Conservation (phyloP, 108 stramenopile genomes). For the Nitzschia sp. region DNA sequence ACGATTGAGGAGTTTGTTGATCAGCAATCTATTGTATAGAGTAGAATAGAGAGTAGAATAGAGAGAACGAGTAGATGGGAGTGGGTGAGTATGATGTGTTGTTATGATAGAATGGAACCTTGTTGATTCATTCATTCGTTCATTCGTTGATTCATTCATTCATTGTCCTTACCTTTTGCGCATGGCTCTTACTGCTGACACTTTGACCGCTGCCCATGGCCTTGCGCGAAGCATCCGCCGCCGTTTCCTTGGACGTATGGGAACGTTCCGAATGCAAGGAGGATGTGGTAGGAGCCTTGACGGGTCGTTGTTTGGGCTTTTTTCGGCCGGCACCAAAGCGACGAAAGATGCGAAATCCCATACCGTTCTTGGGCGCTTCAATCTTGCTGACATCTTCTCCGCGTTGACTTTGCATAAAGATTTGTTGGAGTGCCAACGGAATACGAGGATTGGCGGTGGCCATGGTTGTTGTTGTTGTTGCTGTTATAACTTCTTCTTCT, state of each 20-base stretch:
- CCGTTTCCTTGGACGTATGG: neutral
- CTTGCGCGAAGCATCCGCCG: conserved; percentile 19
- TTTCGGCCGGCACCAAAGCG: neutral
- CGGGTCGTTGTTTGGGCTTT: neutral
- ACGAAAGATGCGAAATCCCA: conserved; percentile 8
- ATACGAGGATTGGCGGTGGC: conserved; percentile 22
- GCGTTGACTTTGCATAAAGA: conserved; percentile 36
- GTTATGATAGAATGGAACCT: too few relatives aligned
- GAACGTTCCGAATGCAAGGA: neutral
- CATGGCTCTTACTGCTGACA: too few relatives aligned
- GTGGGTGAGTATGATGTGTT: too few relatives aligned
- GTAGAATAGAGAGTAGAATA: too few relatives aligned
- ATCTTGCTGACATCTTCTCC: conserved; percentile 30
- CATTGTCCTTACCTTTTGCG: too few relatives aligned
- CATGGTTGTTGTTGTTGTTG: too few relatives aligned
- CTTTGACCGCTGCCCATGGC: conserved; percentile 4
- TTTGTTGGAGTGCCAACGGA: conserved; percentile 26
- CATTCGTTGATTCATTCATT: too few relatives aligned
- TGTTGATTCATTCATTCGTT: neutral
- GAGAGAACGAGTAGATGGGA: too few relatives aligned
- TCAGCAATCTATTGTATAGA: neutral
- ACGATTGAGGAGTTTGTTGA: conserved; percentile 57
- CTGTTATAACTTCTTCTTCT: too few relatives aligned
- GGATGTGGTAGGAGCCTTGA: neutral
- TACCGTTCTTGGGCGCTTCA: conserved; percentile 21